Evolutionary conservation across 2,329 filamentous ascomycete species (phyloP).

Genomic region (Colletotrichum sp.): DNA sequence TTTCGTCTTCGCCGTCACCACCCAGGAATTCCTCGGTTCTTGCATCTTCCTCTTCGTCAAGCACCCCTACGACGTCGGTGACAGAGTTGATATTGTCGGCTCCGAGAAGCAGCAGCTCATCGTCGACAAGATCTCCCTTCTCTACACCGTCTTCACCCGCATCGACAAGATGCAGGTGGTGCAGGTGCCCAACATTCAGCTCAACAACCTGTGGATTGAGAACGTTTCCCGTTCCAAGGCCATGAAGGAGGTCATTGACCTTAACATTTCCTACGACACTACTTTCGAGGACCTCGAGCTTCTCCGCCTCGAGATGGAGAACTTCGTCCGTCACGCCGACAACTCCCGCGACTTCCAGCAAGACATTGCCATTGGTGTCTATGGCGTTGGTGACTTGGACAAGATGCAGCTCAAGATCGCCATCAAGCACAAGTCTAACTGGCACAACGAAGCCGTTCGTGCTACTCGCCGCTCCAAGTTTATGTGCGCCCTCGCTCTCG

Average conservation of each 20-base stretch:
- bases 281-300: slow-evolving; percentile 88
- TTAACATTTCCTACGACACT: slow-evolving; percentile 87
- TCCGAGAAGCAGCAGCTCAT: slow-evolving; percentile 67
- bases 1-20: slow-evolving; percentile 91
- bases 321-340: slow-evolving; percentile 81
- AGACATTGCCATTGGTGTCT: slow-evolving; percentile 79
- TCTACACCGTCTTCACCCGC: slow-evolving; percentile 86
- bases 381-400: slow-evolving; percentile 82
- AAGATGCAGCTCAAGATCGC: slow-evolving; percentile 84
- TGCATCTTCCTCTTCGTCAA: slow-evolving; percentile 99
- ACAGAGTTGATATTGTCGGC: slow-evolving; percentile 81
- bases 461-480: slow-evolving; percentile 89
- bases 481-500: slow-evolving; percentile 89
- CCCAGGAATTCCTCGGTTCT: slow-evolving; percentile 94
- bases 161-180: slow-evolving; percentile 81
- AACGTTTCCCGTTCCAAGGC: slow-evolving; percentile 90
- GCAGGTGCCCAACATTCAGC: slow-evolving; percentile 85
- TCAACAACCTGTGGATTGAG: slow-evolving; percentile 94
- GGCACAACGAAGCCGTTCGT: slow-evolving; percentile 85
- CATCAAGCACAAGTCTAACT: slow-evolving; percentile 92
- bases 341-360: slow-evolving; percentile 92
- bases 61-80: slow-evolving; percentile 95
- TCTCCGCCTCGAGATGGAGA: slow-evolving; percentile 82
- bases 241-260: slow-evolving; percentile 84
- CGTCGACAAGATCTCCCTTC: slow-evolving; percentile 91